Base-by-base conservation (phyloP, 306 rosid species). In the Acmispon strigosus region DNA sequence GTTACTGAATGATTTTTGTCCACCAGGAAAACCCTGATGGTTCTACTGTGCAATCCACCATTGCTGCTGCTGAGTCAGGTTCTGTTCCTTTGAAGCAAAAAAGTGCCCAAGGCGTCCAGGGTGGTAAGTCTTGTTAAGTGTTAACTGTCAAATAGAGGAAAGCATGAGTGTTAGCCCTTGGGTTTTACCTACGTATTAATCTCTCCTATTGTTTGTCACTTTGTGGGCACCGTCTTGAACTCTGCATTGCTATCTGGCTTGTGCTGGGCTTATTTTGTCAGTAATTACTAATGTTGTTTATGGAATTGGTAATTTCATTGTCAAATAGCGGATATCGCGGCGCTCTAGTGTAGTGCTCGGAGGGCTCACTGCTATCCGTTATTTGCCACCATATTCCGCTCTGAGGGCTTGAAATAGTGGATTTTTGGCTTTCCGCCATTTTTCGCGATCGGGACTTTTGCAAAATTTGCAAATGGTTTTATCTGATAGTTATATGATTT, bases 121-220 rank as follows among this genome's bases (percentile, higher is more conserved):
- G 69, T 54, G 94, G 98, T 93, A 76, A 88, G 92, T 87, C 63
- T 52, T 75, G 57, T 80, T 70, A 14, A 77, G 22, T 68, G 7
- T 73, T 8, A 14, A 75, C 29, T 67, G 7, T 73, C 10, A 34
- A 20, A 42, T 24, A 10, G 8, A 32, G 42, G 11, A 37, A 44
- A 53, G 18, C 7, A 32, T 12, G 24, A 14, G 19, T 45, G 56
- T 53, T 34, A 8, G 27, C 67, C 24, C 60, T 72, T 64, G 29
- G 12, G 20, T 17, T 56, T 56, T 57, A n/a, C 37, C 32, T 57
- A 56, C 7, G 9, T 14, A 16, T n/a, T 29, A 32, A 29, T 65
- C 41, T 44, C 19, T 66, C 32, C 36, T 47, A 14, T 19, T 41
- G 49, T 20, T 52, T 13, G 16, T 16, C 66, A 10, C 41, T 41